phyloP scores from a whole-genome alignment of 345 rosid genomes.

The Carallia pectinifolia region DNA sequence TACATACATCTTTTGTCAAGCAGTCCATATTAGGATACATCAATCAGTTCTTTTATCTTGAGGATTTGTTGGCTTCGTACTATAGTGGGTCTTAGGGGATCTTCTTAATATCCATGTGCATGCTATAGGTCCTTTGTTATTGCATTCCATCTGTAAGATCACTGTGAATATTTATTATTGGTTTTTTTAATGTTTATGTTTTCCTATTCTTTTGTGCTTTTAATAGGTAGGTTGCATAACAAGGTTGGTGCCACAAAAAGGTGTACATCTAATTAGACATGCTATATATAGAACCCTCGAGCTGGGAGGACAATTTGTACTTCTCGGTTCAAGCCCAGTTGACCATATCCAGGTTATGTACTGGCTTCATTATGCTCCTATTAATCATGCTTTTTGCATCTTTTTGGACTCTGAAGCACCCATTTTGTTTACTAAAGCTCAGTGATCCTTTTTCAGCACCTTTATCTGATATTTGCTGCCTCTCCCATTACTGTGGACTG shows the following conservation, averaged over 20 bases:
- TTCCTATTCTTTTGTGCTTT: not conserved
- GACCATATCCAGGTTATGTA: conserved; percentile 74
- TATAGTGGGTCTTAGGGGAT: not conserved
- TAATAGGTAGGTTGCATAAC: conserved; percentile 92
- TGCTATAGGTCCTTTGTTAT: not conserved
- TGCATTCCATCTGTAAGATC: not conserved
- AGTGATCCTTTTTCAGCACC: not conserved
- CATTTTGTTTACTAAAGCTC: not conserved
- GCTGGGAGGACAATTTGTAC: conserved; percentile 92
- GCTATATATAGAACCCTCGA: conserved; percentile 87
- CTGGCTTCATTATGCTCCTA: not conserved
- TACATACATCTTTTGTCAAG: no score
- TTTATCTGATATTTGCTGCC: conserved; percentile 1
- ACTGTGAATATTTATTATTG: not conserved
- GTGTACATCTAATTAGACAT: conserved; percentile 93
- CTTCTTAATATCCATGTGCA: not conserved
- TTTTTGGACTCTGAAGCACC: not conserved
- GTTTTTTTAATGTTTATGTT: not conserved
- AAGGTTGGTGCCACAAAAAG: conserved; percentile 96
- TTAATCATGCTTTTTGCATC: not conserved
- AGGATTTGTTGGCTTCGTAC: no score
- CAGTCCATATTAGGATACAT: no score
- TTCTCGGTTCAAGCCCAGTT: conserved; percentile 97
- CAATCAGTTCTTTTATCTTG: no score
- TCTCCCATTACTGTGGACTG: not conserved